phyloP scores from a whole-genome alignment of 495 filamentous ascomycete species.

The Halenospora varia region DNA sequence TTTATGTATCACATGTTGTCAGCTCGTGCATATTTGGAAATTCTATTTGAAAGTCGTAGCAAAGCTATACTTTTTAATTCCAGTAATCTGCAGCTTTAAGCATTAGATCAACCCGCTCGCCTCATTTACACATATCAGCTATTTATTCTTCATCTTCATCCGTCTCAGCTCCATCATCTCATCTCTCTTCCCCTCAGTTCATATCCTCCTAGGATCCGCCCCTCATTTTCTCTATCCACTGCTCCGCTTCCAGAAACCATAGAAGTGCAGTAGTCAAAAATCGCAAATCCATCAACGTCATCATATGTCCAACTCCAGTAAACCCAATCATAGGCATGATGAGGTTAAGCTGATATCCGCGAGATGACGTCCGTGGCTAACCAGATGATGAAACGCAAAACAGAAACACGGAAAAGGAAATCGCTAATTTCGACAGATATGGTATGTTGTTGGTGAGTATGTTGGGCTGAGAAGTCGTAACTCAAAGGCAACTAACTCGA shows the following conservation, averaged over 20 bases:
- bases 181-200: too few species aligned
- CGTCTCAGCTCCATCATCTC: slow-evolving; percentile 2
- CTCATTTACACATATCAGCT: not conserved
- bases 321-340: too few species aligned
- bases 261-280: not conserved
- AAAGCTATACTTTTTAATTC: not conserved
- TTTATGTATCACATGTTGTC: too few species aligned
- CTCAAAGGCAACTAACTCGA: not conserved
- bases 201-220: too few species aligned
- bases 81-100: not conserved
- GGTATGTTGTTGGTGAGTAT: not conserved
- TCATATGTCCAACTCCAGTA: too few species aligned
- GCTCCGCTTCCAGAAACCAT: not conserved
- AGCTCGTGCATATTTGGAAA: too few species aligned
- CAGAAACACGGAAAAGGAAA: slow-evolving; percentile 1
- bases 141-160: not conserved
- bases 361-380: not conserved
- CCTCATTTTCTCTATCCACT: not conserved
- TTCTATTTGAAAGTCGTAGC: not conserved
- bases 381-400: not conserved
- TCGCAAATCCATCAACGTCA: too few species aligned
- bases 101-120: not conserved
- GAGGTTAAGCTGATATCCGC: too few species aligned
- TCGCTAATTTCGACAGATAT: slow-evolving; percentile 24
- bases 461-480: not conserved